Percentiles rank a stretch among this genome's conserved stretches.
Conservation (phyloP, 1,284 basidiomycete species). For the Boletus smithii region DNA sequence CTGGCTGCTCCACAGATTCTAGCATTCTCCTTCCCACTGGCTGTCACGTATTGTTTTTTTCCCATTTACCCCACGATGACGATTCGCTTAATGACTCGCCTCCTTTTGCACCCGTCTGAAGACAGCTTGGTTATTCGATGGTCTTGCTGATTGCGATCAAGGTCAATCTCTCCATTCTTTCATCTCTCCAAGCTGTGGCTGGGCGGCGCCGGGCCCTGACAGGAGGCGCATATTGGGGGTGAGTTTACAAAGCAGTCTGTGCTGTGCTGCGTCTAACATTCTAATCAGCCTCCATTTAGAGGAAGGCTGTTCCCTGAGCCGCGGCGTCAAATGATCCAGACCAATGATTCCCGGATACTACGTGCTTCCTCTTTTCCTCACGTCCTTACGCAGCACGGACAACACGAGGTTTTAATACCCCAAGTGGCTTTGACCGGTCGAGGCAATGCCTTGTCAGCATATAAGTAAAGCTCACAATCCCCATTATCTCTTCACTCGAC, state of each 20-base stretch:
- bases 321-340: conserved; percentile 31
- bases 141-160: conserved; percentile 7
- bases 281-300: conserved; percentile 31
- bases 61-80: conserved; percentile 26
- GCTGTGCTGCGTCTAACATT: conserved; percentile 31
- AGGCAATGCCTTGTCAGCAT: conserved; percentile 32
- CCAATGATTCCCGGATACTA: conserved; percentile 29
- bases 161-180: conserved; percentile 11
- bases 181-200: conserved; percentile 24
- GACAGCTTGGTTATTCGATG: conserved; percentile 10
- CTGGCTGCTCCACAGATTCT: conserved; percentile 21
- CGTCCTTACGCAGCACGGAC: conserved; percentile 31
- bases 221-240: conserved; percentile 3
- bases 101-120: no score
- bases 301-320: conserved; percentile 35
- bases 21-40: conserved; percentile 9
- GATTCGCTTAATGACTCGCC: conserved; percentile 9
- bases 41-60: not conserved
- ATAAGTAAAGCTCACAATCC: conserved; percentile 27
- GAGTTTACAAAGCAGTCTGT: conserved; percentile 19
- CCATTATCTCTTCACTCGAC: conserved; percentile 22
- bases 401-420: conserved; percentile 36
- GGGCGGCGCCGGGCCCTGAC: conserved; percentile 7
- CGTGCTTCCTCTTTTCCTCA: conserved; percentile 26
- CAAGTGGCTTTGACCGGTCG: conserved; percentile 22